Conservation (phyloP, 306 rosid species). For the Vicia villosa region DNA sequence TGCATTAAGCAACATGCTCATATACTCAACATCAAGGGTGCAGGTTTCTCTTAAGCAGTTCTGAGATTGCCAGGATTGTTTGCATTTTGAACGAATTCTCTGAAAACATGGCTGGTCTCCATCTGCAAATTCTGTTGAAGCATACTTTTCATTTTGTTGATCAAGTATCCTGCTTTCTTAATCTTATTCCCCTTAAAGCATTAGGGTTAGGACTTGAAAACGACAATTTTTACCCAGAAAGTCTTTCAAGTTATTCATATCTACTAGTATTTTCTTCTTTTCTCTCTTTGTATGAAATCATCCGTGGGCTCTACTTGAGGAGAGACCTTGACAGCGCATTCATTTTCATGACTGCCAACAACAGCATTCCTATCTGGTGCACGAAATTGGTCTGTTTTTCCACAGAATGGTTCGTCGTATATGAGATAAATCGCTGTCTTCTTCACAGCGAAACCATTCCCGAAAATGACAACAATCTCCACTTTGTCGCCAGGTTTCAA, state of each 20-base stretch:
- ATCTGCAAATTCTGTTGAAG: neutral
- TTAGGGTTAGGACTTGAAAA: neutral
- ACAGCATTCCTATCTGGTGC: neutral
- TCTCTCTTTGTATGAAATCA: neutral
- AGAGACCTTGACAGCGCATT: neutral
- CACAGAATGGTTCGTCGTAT: no score
- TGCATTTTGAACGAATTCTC: neutral
- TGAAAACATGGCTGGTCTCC: neutral
- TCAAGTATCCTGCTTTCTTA: neutral
- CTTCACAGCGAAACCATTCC: neutral
- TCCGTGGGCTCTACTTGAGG: neutral
- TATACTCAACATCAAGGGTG: neutral
- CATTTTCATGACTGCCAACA: neutral
- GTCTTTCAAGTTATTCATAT: neutral
- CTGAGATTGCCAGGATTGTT: neutral
- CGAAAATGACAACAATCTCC: conserved; percentile 12
- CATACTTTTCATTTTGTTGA: neutral
- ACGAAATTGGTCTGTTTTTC: neutral
- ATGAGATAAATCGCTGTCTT: conserved; percentile 22
- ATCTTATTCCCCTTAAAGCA: neutral
- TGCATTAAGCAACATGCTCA: neutral
- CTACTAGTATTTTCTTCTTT: neutral
- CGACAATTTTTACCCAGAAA: neutral
- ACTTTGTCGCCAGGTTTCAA: conserved; percentile 24
- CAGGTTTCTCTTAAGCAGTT: neutral